Evolutionary conservation across 192 early-diverging fungal genomes (phyloP), one percentile per base, ranked within the genome.

Genomic region (Podochytrium sp.): DNA sequence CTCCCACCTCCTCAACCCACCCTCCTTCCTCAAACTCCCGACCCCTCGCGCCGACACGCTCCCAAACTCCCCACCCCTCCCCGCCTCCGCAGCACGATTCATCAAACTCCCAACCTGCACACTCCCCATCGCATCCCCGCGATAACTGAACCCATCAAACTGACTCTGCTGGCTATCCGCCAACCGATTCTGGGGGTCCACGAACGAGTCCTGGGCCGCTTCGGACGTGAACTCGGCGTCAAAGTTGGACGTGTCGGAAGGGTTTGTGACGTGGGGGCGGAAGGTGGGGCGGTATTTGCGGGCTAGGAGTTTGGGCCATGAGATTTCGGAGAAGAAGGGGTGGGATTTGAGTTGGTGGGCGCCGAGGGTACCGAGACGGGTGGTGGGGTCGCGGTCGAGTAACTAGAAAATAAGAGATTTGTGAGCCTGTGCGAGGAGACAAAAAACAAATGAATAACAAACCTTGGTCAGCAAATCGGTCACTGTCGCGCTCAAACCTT

Each of bases 141-240:
- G 76, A 68, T 93, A 98, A 1, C 93, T 96, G 76, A 98, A 98
- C 7, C 97, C 97, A 43, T 84, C 90, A 85, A 98, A 98, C 85
- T 98, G 97, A 65, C 92, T 82, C 79, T 98, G 97, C 61, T 96
- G 88, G 18, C 91, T 92, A 79, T 93, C 91, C 12, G 94, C 93
- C 42, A 98, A 85, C 65, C 92, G 92, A 3, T 89, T 87, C 0
- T 72, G 74, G 62, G 88, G 88, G 30, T 95, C 88, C 3, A 92
- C 89, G 32, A 94, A 84, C 29, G 95, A 97, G 79, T 98, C 97
- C 68, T 89, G 84, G 3, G 97, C 93, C 16, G 89, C 83, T 68
- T 98, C 96, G n/a, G 92, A 91, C 5, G 97, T 98, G 73, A 98
- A 98, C 81, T 96, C 96, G 66, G 94, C 92, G 76, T 98, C 96